These are phyloP conservation scores for Nannizziopsis barbatae DNA, from an alignment of 2,329 filamentous ascomycete genomes.

Conservation along the genomic window DNA sequence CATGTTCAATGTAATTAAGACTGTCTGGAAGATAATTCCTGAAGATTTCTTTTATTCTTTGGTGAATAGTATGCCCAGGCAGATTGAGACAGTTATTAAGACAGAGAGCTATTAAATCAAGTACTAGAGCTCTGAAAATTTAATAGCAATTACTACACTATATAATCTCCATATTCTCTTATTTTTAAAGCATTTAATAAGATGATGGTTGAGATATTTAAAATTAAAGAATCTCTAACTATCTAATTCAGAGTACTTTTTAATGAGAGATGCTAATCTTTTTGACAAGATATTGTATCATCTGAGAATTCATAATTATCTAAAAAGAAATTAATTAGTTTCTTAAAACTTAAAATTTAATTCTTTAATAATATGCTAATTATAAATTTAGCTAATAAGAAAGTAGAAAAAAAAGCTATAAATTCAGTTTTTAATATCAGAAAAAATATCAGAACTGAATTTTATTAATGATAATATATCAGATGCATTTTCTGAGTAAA, in stretches of 20 bases:
- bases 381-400: too few relatives aligned
- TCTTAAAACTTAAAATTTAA: too few relatives aligned
- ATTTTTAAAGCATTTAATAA: conserved; percentile 1
- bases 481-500: too few relatives aligned
- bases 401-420: too few relatives aligned
- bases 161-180: background rate
- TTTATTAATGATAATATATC: too few relatives aligned
- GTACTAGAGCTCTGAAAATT: conserved; percentile 1
- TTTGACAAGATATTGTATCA: too few relatives aligned
- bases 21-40: background rate
- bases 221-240: background rate
- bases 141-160: background rate
- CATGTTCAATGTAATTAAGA: too few relatives aligned
- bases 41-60: background rate
- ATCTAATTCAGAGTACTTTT: background rate
- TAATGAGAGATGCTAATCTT: background rate
- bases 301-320: too few relatives aligned
- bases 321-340: too few relatives aligned
- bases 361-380: too few relatives aligned
- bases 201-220: conserved; percentile 1
- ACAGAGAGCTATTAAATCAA: conserved; percentile 2
- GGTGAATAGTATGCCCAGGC: background rate
- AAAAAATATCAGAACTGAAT: too few relatives aligned
- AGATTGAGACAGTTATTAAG: background rate
- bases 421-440: too few relatives aligned